Percentiles rank a stretch among this genome's conserved stretches.
Conservation (phyloP, 2,329 filamentous ascomycete species). For the Parascedosporium putredinis region DNA sequence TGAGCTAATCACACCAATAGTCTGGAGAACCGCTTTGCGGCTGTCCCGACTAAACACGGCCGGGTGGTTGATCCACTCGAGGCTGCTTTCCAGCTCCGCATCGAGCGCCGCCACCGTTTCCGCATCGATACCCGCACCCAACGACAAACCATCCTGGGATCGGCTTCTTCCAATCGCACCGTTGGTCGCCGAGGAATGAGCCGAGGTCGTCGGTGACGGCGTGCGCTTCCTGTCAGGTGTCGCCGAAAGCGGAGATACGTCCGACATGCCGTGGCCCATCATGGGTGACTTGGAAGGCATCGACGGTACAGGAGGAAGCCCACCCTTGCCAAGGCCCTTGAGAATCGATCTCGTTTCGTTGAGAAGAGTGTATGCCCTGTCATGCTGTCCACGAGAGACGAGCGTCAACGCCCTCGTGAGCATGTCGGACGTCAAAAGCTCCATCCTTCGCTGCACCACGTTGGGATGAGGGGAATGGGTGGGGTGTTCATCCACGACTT, state of each 20-base stretch:
- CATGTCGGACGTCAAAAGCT: slow-evolving; percentile 96
- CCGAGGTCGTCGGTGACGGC: slow-evolving; percentile 43
- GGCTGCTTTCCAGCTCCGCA: slow-evolving; percentile 74
- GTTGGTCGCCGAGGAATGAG: slow-evolving; percentile 29
- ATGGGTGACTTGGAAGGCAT: slow-evolving; percentile 30
- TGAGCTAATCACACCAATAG: slow-evolving; percentile 91
- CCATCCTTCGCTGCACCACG: slow-evolving; percentile 94
- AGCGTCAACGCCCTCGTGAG: slow-evolving; percentile 83
- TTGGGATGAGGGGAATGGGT: slow-evolving; percentile 91
- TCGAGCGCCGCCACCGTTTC: slow-evolving; percentile 78
- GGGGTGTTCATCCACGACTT: slow-evolving; percentile 57
- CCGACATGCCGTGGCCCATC: slow-evolving; percentile 35
- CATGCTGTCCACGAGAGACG: slow-evolving; percentile 83
- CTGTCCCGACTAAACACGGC: slow-evolving; percentile 90
- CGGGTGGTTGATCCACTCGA: slow-evolving; percentile 97
- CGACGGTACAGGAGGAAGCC: slow-evolving; percentile 78
- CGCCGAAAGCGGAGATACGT: slow-evolving; percentile 26
- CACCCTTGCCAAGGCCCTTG: slow-evolving; percentile 90
- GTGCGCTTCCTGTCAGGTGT: slow-evolving; percentile 46
- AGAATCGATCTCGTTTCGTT: slow-evolving; percentile 91
- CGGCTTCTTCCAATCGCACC: slow-evolving; percentile 35
- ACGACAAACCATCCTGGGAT: slow-evolving; percentile 46
- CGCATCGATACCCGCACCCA: slow-evolving; percentile 70
- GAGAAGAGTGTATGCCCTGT: slow-evolving; percentile 83
- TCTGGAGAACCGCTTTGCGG: slow-evolving; percentile 89